Conservation (phyloP, 2,329 filamentous ascomycete genomes). For the Aspergillus awamori region DNA sequence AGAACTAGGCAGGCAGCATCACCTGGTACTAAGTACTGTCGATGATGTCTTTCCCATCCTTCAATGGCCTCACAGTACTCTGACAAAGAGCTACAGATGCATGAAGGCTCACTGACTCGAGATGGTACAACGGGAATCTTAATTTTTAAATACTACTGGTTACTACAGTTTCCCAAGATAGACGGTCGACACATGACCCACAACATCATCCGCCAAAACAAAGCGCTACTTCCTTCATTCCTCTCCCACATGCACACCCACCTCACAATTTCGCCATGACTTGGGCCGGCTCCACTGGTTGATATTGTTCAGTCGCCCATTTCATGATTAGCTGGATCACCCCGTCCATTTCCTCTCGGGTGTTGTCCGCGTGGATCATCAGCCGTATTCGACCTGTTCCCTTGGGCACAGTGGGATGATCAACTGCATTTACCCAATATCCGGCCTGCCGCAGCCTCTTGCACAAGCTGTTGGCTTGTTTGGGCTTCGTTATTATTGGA, state of each 20-base stretch:
- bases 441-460: constrained; percentile 1
- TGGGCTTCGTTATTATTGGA: constrained; percentile 5
- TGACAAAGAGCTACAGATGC: no score
- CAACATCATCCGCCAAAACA: no score
- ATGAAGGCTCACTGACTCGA: no score
- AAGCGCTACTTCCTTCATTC: background rate
- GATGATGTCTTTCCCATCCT: no score
- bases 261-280: background rate
- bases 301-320: constrained; percentile 7
- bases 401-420: constrained; percentile 11
- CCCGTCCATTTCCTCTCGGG: constrained; percentile 6
- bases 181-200: no score
- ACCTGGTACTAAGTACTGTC: no score
- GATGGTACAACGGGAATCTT: no score
- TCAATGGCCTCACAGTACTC: no score
- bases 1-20: no score
- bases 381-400: constrained; percentile 14
- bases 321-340: constrained; percentile 8
- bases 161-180: no score
- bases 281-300: background rate
- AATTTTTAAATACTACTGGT: no score
- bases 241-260: background rate
- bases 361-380: constrained; percentile 17
- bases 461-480: background rate
- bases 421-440: constrained; percentile 16